Evolutionary conservation across 2,329 filamentous ascomycete species (phyloP).

Genomic region (Alternaria infectoria): DNA sequence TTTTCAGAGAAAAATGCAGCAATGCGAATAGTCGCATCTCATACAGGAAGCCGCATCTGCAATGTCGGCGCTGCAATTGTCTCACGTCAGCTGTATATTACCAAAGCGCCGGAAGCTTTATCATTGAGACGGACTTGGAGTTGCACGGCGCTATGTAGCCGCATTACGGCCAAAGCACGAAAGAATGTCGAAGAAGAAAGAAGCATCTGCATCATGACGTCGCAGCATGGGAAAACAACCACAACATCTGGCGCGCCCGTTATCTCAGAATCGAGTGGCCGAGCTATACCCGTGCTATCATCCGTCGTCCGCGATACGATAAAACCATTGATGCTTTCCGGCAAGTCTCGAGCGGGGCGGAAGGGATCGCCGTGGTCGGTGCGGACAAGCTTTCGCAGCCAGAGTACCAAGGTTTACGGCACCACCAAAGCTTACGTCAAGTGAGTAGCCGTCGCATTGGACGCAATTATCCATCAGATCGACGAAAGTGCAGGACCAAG

Average conservation of each 20-base stretch:
- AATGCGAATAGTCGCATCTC: no score
- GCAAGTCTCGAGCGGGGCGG: not conserved
- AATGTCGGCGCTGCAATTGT: not conserved
- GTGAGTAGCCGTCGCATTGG: not conserved
- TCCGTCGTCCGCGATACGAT: not conserved
- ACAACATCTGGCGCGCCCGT: not conserved
- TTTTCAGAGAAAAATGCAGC: no score
- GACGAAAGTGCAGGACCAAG: not conserved
- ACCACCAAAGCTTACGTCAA: not conserved
- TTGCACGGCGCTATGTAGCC: not conserved
- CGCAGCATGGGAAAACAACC: not conserved
- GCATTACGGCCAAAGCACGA: not conserved
- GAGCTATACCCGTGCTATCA: not conserved
- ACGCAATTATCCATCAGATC: not conserved
- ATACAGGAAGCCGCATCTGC: no score
- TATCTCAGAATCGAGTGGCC: not conserved
- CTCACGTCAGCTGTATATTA: not conserved
- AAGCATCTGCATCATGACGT: not conserved
- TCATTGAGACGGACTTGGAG: not conserved
- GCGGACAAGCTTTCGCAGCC: not conserved
- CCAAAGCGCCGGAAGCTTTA: not conserved
- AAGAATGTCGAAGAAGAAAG: not conserved
- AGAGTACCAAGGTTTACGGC: not conserved
- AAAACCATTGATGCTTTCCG: not conserved
- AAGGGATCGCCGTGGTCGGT: not conserved